phyloP scores from a whole-genome alignment of 2,329 filamentous ascomycete species.

The Septoria petroselini region DNA sequence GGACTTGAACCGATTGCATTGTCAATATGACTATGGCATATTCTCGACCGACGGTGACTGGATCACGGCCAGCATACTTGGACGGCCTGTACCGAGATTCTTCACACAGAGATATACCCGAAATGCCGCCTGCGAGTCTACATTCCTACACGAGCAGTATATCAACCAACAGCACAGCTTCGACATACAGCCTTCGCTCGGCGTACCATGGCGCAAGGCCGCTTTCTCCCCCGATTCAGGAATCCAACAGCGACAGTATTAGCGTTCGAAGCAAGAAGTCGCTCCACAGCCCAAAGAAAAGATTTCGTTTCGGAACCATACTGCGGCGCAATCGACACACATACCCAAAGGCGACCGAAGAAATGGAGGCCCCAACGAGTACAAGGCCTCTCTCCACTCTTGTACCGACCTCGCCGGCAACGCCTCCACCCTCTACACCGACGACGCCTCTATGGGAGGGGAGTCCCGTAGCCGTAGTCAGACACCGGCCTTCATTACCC shows the following conservation, averaged over 20 bases:
- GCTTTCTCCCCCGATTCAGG: slow-evolving; percentile 32
- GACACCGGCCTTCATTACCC: slow-evolving; percentile 28
- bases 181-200: slow-evolving; percentile 26
- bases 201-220: slow-evolving; percentile 24
- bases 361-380: slow-evolving; percentile 12
- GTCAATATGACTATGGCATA: slow-evolving; percentile 30
- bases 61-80: slow-evolving; percentile 33
- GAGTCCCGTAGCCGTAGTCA: neutral
- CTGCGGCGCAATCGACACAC: slow-evolving; percentile 28
- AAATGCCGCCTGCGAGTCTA: slow-evolving; percentile 19
- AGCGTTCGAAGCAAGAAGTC: slow-evolving; percentile 29
- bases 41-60: slow-evolving; percentile 26
- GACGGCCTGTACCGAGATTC: slow-evolving; percentile 33
- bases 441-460: slow-evolving; percentile 5
- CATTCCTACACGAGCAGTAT: slow-evolving; percentile 35
- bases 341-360: slow-evolving; percentile 25
- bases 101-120: slow-evolving; percentile 13
- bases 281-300: slow-evolving; percentile 21
- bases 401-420: slow-evolving; percentile 8
- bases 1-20: slow-evolving; percentile 6
- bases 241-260: slow-evolving; percentile 23
- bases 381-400: slow-evolving; percentile 3
- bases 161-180: slow-evolving; percentile 26
- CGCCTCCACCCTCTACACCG: slow-evolving; percentile 15
- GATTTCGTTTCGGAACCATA: slow-evolving; percentile 27